phyloP scores from a whole-genome alignment of 495 filamentous ascomycete species.

The Penicillium alfredii region DNA sequence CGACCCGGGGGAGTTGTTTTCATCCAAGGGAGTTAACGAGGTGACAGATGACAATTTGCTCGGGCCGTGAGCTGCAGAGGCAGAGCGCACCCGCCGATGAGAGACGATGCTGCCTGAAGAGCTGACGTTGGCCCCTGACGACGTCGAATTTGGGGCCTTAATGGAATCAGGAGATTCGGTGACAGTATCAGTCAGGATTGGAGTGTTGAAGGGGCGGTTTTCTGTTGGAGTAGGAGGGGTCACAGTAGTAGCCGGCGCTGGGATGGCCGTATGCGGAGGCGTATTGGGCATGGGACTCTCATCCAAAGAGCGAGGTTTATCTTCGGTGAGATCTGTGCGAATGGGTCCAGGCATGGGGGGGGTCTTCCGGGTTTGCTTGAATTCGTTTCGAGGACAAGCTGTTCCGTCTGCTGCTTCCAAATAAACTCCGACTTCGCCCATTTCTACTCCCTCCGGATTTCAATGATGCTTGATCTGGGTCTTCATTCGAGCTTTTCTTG shows the following conservation, averaged over 20 bases:
- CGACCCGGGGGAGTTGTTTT: constrained; percentile 45
- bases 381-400: constrained; percentile 38
- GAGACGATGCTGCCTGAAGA: constrained; percentile 71
- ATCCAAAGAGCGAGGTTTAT: constrained; percentile 13
- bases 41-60: constrained; percentile 84
- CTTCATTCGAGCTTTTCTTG: constrained; percentile 37
- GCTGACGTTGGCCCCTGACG: constrained; percentile 36
- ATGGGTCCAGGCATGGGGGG: constrained; percentile 34
- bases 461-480: constrained; percentile 37
- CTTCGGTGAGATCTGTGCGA: constrained; percentile 30
- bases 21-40: constrained; percentile 65
- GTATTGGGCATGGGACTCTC: constrained; percentile 34
- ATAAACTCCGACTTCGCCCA: constrained; percentile 22
- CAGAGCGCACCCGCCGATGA: constrained; percentile 60
- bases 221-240: constrained; percentile 52
- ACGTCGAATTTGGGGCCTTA: constrained; percentile 23
- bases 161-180: constrained; percentile 36
- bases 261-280: constrained; percentile 37
- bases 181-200: constrained; percentile 20
- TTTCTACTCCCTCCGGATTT: constrained; percentile 31
- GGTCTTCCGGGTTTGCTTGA: constrained; percentile 23
- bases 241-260: constrained; percentile 44
- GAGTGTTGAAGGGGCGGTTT: constrained; percentile 12
- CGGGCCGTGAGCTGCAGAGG: constrained; percentile 61
- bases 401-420: constrained; percentile 32